Conservation (phyloP, 768 basidiomycete species). For the Auricularia cornea region DNA sequence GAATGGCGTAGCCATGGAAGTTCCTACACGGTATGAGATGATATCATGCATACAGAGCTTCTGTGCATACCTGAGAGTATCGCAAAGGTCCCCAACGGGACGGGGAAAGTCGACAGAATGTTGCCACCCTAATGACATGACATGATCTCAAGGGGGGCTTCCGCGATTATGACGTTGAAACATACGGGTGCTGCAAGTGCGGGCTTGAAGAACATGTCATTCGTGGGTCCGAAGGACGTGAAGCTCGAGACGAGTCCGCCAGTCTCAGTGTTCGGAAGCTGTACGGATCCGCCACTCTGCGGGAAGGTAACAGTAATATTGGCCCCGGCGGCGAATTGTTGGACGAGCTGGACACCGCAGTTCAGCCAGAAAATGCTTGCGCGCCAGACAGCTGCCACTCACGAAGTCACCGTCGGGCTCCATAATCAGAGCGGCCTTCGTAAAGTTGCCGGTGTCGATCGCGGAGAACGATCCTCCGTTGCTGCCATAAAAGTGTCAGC, state of each 20-base stretch:
- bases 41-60: too few relatives aligned
- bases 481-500: conserved; percentile 20
- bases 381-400: conserved; percentile 15
- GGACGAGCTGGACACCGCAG: conserved; percentile 33
- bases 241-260: conserved; percentile 53
- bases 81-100: conserved; percentile 31
- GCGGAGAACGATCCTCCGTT: conserved; percentile 40
- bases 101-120: conserved; percentile 39
- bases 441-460: conserved; percentile 39
- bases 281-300: conserved; percentile 32
- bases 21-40: conserved; percentile 9
- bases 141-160: too few relatives aligned
- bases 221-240: conserved; percentile 50
- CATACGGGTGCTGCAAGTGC: background rate
- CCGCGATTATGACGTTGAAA: background rate
- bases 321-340: conserved; percentile 39
- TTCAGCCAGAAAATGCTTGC: too few relatives aligned
- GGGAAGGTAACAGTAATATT: conserved; percentile 40
- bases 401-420: conserved; percentile 49
- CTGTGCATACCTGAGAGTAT: conserved; percentile 27
- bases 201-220: conserved; percentile 41
- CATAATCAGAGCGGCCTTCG: conserved; percentile 39
- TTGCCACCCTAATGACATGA: conserved; percentile 30
- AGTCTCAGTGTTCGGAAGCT: conserved; percentile 36
- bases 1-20: conserved; percentile 36